Evolutionary conservation across 306 rosid species (phyloP), one percentile per base, ranked within the genome.

Genomic region (Leucaena leucocephala): DNA sequence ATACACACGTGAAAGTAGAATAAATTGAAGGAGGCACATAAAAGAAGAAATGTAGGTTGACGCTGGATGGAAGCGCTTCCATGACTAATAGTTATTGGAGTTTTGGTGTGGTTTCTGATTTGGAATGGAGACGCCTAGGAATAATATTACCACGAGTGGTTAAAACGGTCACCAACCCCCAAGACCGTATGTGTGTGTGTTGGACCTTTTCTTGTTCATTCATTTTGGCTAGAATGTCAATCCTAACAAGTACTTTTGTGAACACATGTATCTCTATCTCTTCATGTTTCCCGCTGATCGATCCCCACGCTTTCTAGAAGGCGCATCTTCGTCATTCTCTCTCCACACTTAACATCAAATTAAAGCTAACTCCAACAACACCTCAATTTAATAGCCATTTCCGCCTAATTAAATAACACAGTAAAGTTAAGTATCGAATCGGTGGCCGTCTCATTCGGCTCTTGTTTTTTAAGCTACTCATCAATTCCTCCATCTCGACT

Each of bases 121-220:
- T 71, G 38, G 3, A 45, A 67, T 27, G 71, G 58, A 14, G 67
- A 57, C 38, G 42, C 52, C 34, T 40, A 83, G 21, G 73, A 68
- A 44, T 35, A 79, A 73, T 48, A 68, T 82, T 82, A 80, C 73
- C 11, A 35, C 2, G 83, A 84, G 93, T 86, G 77, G 94, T 89
- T 91, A 85, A 89, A 89, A 86, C 69, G 90, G 81, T 89, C 36
- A 88, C 92, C 97, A 86, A 91, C 85, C 87, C 79, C 42, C 40
- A 72, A 43, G 91, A 89, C 88, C 63, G 87, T 44, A 27, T 65
- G 42, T 71, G 67, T 71, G 67, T 80, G 62, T 34, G 75, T 74
- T 84, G 80, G 83, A 49, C 40, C 75, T 12, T 62, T 59, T 86
- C 44, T 86, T 62, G 74, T 66, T 71, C 71, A 19, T 43, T 77